Evolutionary conservation across 2,329 filamentous ascomycete species (phyloP).

Genomic region (Furcasterigmium furcatum): DNA sequence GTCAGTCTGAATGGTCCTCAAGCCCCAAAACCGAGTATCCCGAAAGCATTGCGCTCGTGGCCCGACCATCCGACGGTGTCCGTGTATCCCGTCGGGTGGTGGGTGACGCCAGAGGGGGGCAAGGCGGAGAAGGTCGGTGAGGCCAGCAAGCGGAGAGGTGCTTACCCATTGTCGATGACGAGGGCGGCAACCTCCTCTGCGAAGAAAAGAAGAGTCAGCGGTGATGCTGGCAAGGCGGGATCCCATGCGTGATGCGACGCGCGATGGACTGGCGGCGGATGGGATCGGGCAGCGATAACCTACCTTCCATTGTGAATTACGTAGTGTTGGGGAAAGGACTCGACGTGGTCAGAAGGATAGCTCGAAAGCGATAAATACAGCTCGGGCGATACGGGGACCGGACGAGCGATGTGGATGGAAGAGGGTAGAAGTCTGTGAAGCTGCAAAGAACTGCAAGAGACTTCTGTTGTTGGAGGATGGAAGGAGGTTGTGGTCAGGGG

Average conservation of each 20-base stretch:
- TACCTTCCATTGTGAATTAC: slow-evolving; percentile 18
- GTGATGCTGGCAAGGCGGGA: slow-evolving; percentile 6
- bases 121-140: slow-evolving; percentile 27
- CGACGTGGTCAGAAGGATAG: slow-evolving; percentile 4
- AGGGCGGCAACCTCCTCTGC: slow-evolving; percentile 99
- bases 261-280: slow-evolving; percentile 6
- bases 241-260: slow-evolving; percentile 5
- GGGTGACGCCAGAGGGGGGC: slow-evolving; percentile 1
- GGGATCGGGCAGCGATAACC: slow-evolving; percentile 8
- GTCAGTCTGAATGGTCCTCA: slow-evolving; percentile 28
- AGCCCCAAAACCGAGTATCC: too few species aligned
- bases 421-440: slow-evolving; percentile 11
- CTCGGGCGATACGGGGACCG: slow-evolving; percentile 14
- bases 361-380: slow-evolving; percentile 7
- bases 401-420: slow-evolving; percentile 11
- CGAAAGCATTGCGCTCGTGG: too few species aligned
- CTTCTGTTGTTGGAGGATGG: slow-evolving; percentile 12
- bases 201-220: slow-evolving; percentile 41
- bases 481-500: slow-evolving; percentile 11
- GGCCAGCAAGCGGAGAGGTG: slow-evolving; percentile 16
- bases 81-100: not conserved
- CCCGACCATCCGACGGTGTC: too few species aligned
- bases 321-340: slow-evolving; percentile 11
- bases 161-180: slow-evolving; percentile 99
- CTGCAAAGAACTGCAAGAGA: slow-evolving; percentile 7